Evolutionary conservation across 768 basidiomycete species (phyloP), one percentile per base, ranked within the genome.

Genomic region (Leccinum olivaceopallidum): DNA sequence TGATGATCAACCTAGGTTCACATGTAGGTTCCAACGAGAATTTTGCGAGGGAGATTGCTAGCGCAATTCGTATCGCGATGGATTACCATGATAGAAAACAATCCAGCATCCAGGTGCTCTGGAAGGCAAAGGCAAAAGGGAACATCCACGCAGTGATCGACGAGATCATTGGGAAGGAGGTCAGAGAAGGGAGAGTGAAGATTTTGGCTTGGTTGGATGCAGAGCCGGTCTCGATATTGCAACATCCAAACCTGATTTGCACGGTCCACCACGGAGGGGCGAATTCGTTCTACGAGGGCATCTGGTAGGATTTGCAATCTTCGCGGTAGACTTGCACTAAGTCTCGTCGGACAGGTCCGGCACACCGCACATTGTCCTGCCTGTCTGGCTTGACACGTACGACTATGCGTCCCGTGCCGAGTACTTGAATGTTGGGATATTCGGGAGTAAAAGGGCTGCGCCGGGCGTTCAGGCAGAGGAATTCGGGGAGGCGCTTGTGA

Each of bases 111-210:
- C 64, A 65, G 20, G 53, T 66, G 2, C 60, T 65, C 50, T 62
- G 85, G 88, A 66, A 62, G 10, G 53, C 20, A 28, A 60, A 37
- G 47, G 36, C 18, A 13, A 20, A 24, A 1, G 50, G 49, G 0
- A 28, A 56, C 2, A 13, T 66, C 4, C 55, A 53, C 5, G 3
- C 6, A 0, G 34, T 9, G 26, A n/a, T 66, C 9, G 20, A 58
- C 14, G 58, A 53, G 2, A 5, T 56, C 18, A 48, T 63, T 2
- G 60, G 58, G 10, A 52, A 60, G n/a, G 64, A 62, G 9, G 20
- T 66, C 10, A 47, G n/a, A 30, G 53, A 57, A 16, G 65, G 56
- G 6, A 57, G 49, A 20, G 55, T 66, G 3, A 65, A 57, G 48
- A 47, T 61, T 4, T n/a, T 60, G 9, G 16, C 63, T 9, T 65